phyloP scores from a whole-genome alignment of 1,284 basidiomycete species.

The Cryptococcus sp. region DNA sequence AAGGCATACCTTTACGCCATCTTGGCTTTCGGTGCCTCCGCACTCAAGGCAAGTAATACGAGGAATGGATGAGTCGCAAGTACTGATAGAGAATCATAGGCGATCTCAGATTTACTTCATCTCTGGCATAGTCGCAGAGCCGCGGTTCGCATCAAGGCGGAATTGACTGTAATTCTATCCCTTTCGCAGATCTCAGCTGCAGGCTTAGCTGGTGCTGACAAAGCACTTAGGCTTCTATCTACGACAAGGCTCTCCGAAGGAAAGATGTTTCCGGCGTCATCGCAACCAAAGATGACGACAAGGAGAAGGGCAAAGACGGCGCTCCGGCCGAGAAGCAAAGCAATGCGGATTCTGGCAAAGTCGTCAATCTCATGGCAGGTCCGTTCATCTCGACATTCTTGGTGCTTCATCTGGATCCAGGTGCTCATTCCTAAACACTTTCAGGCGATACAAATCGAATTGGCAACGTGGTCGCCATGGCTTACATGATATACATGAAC shows the following conservation, averaged over 20 bases:
- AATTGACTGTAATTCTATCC: slow-evolving; percentile 67
- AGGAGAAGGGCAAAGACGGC: slow-evolving; percentile 51
- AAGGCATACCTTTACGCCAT: slow-evolving; percentile 71
- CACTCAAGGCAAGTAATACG: slow-evolving; percentile 59
- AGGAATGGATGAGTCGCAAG: slow-evolving; percentile 55
- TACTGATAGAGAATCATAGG: slow-evolving; percentile 60
- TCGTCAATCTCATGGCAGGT: slow-evolving; percentile 57
- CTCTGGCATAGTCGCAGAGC: slow-evolving; percentile 76
- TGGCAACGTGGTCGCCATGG: slow-evolving; percentile 36
- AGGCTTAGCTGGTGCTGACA: slow-evolving; percentile 60
- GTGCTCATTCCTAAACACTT: not conserved
- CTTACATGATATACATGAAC: slow-evolving; percentile 61
- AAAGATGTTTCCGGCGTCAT: slow-evolving; percentile 80
- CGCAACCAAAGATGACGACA: slow-evolving; percentile 58
- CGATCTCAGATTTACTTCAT: slow-evolving; percentile 72
- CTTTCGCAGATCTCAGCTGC: slow-evolving; percentile 64
- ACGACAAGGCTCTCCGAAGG: slow-evolving; percentile 83
- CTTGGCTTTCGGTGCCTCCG: slow-evolving; percentile 63
- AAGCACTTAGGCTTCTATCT: slow-evolving; percentile 63
- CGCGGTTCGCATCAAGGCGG: slow-evolving; percentile 65
- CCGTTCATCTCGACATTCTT: slow-evolving; percentile 2
- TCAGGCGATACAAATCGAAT: slow-evolving; percentile 40
- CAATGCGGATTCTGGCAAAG: slow-evolving; percentile 55
- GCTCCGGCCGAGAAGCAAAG: slow-evolving; percentile 38
- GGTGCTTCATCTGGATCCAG: not conserved